These are phyloP conservation scores for Fraxinus platypoda DNA, from an alignment of 305 asterid species.

Conservation along the genomic window DNA sequence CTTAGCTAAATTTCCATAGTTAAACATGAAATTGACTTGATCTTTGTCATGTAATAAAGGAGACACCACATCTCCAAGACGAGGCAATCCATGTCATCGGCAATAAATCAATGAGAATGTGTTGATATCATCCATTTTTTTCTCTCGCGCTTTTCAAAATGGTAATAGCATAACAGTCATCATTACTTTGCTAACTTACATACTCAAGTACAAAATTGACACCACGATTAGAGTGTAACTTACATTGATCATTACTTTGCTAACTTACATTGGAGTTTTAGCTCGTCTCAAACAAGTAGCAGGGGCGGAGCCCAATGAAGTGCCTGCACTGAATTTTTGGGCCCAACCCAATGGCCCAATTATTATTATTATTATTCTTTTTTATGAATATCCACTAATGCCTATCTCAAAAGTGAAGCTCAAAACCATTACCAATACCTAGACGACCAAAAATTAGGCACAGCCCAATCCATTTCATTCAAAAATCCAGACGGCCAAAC, in stretches of 20 bases:
- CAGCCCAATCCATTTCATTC: no score
- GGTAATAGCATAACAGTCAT: background rate
- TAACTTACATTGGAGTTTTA: background rate
- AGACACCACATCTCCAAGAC: background rate
- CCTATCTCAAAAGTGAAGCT: no score
- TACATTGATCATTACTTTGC: no score
- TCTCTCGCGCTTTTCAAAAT: background rate
- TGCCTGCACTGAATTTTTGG: no score
- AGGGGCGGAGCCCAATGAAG: no score
- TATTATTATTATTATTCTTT: no score
- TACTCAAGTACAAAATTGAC: background rate
- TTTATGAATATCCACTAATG: no score
- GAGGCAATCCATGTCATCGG: background rate
- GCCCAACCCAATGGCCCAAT: no score
- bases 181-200: background rate
- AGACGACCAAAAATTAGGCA: no score
- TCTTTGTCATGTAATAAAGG: background rate
- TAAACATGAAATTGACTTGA: background rate
- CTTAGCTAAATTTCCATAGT: background rate
- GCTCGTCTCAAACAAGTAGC: background rate
- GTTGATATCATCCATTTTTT: background rate
- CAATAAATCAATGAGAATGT: background rate
- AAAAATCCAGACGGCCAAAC: no score
- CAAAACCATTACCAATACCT: no score
- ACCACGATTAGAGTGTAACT: background rate